A percentile compares a stretch with the other conserved stretches of the same genome.
These are phyloP conservation scores for Myxozyma kluyveri DNA, from an alignment of 805 yeast genomes.

Conservation along the genomic window DNA sequence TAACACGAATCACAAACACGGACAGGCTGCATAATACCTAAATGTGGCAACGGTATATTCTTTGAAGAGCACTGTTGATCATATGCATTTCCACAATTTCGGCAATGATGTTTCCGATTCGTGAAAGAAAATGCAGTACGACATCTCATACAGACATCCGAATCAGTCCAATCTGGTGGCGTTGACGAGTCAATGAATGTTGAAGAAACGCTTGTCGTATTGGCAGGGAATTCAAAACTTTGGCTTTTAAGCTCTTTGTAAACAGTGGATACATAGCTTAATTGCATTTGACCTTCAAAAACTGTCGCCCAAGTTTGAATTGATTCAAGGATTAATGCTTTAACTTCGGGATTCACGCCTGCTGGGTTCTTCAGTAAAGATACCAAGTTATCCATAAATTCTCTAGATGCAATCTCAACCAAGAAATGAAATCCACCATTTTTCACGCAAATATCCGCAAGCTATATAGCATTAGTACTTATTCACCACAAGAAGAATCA, in stretches of 20 bases:
- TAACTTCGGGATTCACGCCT: conserved; percentile 52
- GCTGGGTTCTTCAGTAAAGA: conserved; percentile 41
- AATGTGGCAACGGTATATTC: conserved; percentile 65
- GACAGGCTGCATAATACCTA: conserved; percentile 85
- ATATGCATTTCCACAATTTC: conserved; percentile 95
- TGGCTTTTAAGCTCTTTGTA: conserved; percentile 60
- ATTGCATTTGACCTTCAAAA: conserved; percentile 63
- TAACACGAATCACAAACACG: conserved; percentile 91
- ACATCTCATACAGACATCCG: conserved; percentile 93
- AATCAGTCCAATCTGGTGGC: conserved; percentile 97
- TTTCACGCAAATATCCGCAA: conserved; percentile 83
- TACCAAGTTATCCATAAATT: conserved; percentile 77
- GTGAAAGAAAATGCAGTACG: conserved; percentile 74
- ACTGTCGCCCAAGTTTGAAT: conserved; percentile 77
- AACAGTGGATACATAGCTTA: conserved; percentile 60
- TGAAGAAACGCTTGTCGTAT: conserved; percentile 16
- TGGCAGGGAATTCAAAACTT: conserved; percentile 43
- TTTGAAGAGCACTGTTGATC: conserved; percentile 83
- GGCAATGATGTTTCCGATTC: conserved; percentile 92
- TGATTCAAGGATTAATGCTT: conserved; percentile 56
- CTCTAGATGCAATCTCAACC: conserved; percentile 73
- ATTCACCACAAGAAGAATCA: not conserved
- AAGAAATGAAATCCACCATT: conserved; percentile 89
- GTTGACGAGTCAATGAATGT: conserved; percentile 78
- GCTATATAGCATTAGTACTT: conserved; percentile 39